Base-by-base conservation (phyloP, 225 moss, liverwort and hornwort species). In the Straminergon stramineum region DNA sequence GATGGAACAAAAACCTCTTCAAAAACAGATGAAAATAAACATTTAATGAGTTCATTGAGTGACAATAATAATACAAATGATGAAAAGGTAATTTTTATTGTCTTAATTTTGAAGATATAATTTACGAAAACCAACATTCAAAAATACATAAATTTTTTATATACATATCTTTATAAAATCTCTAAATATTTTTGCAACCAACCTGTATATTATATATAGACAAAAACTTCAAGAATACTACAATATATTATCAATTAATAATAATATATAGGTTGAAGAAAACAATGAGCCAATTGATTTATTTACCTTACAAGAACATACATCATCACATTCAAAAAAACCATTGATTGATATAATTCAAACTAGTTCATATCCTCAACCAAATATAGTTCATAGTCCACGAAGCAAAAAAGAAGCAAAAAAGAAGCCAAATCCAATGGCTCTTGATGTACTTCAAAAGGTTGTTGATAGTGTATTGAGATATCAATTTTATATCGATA, bases 401-500 rank as follows among this genome's bases (percentile, higher is more conserved):
- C 88, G 94, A 82, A 95, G 94, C 39, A 92, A 93, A 31, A 86
- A 53, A 57, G 28, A 88, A 71, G 94, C 95, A 15, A 92, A 88
- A 62, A 91, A 57, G 16, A n/a, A 23, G 9, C 97, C 98, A 28
- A 82, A 16, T 11, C 81, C 88, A 64, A 55, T 90, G 81, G 35
- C 57, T 83, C 90, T 75, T 3, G 55, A 91, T 12, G 86, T 91
- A 64, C 89, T 96, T 34, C 85, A 91, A 79, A 91, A 91, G 56
- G 39, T 87, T 70, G 91, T 96, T 22, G 95, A 97, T 81, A 94
- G 88, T 79, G 65, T 96, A 4, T 73, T 98, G 31, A 96, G 78
- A 88, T 98, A 97, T 74, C 94, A 94, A 83, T 92, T 86, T 75
- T 96, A 95, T 90, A 31, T 97, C 64, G 91, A 95, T 39, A 88